Conservation (phyloP, 768 basidiomycete species). For the Serendipita vermifera region DNA sequence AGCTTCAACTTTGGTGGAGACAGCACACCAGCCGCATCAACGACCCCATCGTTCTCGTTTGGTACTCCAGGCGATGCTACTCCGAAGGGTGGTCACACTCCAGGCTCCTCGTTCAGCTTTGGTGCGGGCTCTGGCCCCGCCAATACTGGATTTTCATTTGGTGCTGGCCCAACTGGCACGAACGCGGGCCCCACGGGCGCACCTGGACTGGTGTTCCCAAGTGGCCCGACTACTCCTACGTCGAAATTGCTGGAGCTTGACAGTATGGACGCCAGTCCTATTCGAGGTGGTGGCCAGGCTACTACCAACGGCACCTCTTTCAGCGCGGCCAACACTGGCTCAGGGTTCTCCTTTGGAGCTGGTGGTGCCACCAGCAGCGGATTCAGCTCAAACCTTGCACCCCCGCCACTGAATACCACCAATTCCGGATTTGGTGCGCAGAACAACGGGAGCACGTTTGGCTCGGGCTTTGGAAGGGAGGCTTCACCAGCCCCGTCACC, state of each 20-base stretch:
- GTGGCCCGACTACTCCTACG: not conserved
- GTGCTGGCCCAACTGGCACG: not conserved
- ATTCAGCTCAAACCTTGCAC: no score
- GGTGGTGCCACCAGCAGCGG: not conserved
- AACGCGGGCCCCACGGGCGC: not conserved
- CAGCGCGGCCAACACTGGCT: not conserved
- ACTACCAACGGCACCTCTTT: not conserved
- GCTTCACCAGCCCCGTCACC: not conserved
- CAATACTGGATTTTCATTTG: not conserved
- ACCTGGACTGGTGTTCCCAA: not conserved
- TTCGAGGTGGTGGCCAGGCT: not conserved
- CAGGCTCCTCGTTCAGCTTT: not conserved
- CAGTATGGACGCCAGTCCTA: constrained; percentile 8
- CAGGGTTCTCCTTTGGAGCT: not conserved
- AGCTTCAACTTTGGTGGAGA: not conserved
- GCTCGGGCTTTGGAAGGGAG: not conserved
- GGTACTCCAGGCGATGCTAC: not conserved
- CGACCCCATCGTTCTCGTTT: not conserved
- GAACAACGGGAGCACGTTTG: not conserved
- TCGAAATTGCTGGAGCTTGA: constrained; percentile 5
- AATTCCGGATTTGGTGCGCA: not conserved
- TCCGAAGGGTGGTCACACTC: not conserved
- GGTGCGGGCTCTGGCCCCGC: not conserved
- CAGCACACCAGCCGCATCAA: not conserved
- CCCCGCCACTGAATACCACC: not conserved